Evolutionary conservation across 2,329 filamentous ascomycete species (phyloP).

Genomic region (Microsporum ferrugineum): DNA sequence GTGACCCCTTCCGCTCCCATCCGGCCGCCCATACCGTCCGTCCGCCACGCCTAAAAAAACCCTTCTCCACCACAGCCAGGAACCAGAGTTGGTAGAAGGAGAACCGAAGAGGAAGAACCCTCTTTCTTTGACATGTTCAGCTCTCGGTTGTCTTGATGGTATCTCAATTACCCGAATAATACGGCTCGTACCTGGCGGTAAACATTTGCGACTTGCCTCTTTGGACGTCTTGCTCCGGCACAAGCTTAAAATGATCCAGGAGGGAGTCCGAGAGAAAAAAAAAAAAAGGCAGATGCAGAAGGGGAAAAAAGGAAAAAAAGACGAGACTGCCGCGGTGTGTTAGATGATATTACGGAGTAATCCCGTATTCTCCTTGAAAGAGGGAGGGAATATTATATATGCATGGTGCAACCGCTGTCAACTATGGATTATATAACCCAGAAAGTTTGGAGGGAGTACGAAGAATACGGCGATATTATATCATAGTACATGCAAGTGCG

Average conservation of each 20-base stretch:
- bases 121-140: not conserved
- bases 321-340: not conserved
- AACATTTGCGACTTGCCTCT: not conserved
- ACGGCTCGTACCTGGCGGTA: not conserved
- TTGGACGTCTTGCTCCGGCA: not conserved
- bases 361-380: not conserved
- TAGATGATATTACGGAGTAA: constrained; percentile 1
- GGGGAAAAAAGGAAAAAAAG: not conserved
- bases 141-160: not conserved
- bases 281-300: not conserved
- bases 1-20: not conserved
- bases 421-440: not conserved
- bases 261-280: too few species aligned
- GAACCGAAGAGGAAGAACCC: not conserved
- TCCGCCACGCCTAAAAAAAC: not conserved
- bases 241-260: not conserved
- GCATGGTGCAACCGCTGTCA: too few species aligned
- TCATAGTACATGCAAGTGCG: constrained; percentile 6
- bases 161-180: not conserved
- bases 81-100: not conserved
- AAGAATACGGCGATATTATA: constrained; percentile 3
- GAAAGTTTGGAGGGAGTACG: not conserved
- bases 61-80: not conserved
- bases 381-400: not conserved
- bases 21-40: constrained; percentile 2